Conservation (phyloP, 768 basidiomycete genomes). For the Suillus bovinus region DNA sequence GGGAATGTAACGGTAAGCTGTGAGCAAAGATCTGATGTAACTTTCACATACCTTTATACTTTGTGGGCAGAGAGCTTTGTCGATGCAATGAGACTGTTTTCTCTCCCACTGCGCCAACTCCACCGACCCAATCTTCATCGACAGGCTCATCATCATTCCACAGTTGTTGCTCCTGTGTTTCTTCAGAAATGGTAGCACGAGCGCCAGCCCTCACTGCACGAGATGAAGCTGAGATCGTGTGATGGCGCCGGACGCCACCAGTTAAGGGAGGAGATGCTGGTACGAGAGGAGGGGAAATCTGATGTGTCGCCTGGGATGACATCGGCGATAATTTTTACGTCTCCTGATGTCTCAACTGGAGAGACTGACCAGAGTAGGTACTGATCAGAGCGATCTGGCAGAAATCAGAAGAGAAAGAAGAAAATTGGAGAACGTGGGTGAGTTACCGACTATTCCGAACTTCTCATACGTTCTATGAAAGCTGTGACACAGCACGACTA, state of each 20-base stretch:
- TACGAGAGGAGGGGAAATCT: conserved; percentile 43
- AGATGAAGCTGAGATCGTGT: conserved; percentile 79
- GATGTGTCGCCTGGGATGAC: conserved; percentile 39
- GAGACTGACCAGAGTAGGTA: conserved; percentile 6
- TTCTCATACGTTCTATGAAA: conserved; percentile 4
- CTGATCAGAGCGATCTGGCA: conserved; percentile 8
- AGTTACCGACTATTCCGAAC: neutral
- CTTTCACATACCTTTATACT: conserved; percentile 63
- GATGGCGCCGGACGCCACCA: conserved; percentile 69
- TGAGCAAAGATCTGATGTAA: conserved; percentile 8
- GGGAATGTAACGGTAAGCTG: conserved; percentile 15
- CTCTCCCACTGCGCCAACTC: conserved; percentile 82
- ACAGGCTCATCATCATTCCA: conserved; percentile 80
- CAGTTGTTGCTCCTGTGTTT: conserved; percentile 53
- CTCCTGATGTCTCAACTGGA: conserved; percentile 8
- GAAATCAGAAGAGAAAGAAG: conserved; percentile 13
- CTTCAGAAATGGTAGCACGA: conserved; percentile 70
- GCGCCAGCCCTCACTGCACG: conserved; percentile 59
- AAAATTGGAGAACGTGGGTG: conserved; percentile 8
- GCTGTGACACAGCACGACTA: neutral
- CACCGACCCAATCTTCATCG: conserved; percentile 79
- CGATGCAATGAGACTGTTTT: conserved; percentile 71
- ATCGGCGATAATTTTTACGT: conserved; percentile 23
- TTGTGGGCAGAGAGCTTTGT: conserved; percentile 79
- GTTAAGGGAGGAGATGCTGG: conserved; percentile 37